Percentiles rank a stretch among this genome's conserved stretches.
Conservation (phyloP, 768 basidiomycete species). For the Russula sp. region DNA sequence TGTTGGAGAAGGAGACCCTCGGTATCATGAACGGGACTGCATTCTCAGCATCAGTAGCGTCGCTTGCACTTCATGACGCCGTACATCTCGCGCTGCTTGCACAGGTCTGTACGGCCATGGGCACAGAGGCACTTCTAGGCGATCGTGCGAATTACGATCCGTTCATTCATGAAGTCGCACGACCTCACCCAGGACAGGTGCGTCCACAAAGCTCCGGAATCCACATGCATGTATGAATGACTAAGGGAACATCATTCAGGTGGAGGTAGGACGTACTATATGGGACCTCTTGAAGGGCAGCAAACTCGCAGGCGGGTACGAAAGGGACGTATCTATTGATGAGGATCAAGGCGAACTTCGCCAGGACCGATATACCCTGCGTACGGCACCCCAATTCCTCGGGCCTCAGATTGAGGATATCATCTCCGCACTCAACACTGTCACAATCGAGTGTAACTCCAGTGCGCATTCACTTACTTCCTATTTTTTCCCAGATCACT, state of each 20-base stretch:
- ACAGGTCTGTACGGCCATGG: slow-evolving; percentile 75
- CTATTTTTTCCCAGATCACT: neutral
- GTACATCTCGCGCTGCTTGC: slow-evolving; percentile 58
- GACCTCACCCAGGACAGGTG: slow-evolving; percentile 80
- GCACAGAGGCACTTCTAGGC: slow-evolving; percentile 73
- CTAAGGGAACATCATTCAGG: slow-evolving; percentile 27
- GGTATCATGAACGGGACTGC: slow-evolving; percentile 83
- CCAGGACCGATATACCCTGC: slow-evolving; percentile 75
- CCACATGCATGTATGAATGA: neutral
- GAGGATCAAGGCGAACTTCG: slow-evolving; percentile 68
- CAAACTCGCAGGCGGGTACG: slow-evolving; percentile 51
- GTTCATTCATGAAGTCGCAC: slow-evolving; percentile 67
- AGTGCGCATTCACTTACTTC: slow-evolving; percentile 38
- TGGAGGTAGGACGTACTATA: slow-evolving; percentile 67
- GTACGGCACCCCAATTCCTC: slow-evolving; percentile 77
- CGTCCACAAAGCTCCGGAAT: slow-evolving; percentile 15
- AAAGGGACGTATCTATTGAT: slow-evolving; percentile 62
- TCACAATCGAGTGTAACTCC: slow-evolving; percentile 75
- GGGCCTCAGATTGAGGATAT: slow-evolving; percentile 84
- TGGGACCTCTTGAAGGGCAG: slow-evolving; percentile 63
- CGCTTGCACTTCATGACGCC: slow-evolving; percentile 69
- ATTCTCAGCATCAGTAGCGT: slow-evolving; percentile 70
- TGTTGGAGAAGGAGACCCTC: slow-evolving; percentile 69
- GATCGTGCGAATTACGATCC: slow-evolving; percentile 64
- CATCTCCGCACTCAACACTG: slow-evolving; percentile 50